Percentiles rank a stretch among this genome's conserved stretches.
Evolutionary conservation across 495 filamentous ascomycete genomes (phyloP).

Genomic region (Penicillium canescens): DNA sequence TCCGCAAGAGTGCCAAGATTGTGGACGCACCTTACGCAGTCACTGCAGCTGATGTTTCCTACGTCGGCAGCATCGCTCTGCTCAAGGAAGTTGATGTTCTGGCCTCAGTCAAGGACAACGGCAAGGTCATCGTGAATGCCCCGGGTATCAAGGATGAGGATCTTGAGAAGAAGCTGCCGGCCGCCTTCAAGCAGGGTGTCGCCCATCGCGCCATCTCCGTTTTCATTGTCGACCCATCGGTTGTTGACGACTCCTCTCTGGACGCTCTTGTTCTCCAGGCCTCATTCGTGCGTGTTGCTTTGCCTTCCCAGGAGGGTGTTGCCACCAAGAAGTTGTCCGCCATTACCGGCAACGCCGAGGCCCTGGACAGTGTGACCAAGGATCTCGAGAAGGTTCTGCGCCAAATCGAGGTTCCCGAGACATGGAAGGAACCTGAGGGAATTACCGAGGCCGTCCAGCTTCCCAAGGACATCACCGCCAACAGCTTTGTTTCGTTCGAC

Average conservation of each 20-base stretch:
- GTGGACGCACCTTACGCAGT: conserved; percentile 83
- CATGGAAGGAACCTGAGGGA: conserved; percentile 70
- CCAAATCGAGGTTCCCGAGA: conserved; percentile 70
- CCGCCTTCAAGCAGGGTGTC: conserved; percentile 63
- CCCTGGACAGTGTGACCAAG: conserved; percentile 59
- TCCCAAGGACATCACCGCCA: conserved; percentile 62
- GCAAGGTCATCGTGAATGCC: conserved; percentile 72
- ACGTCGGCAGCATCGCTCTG: conserved; percentile 76
- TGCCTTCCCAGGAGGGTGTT: conserved; percentile 54
- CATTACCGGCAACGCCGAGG: conserved; percentile 54
- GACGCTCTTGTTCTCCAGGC: conserved; percentile 68
- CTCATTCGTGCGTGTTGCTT: conserved; percentile 75
- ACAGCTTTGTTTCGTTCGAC: conserved; percentile 80
- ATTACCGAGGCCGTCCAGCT: conserved; percentile 54
- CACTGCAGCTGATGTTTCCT: conserved; percentile 73
- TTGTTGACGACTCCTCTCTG: conserved; percentile 59
- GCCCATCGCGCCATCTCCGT: conserved; percentile 67
- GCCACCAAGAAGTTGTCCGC: conserved; percentile 57
- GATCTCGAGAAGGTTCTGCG: conserved; percentile 70
- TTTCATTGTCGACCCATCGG: conserved; percentile 67
- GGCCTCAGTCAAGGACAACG: conserved; percentile 66
- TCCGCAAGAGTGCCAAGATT: conserved; percentile 77
- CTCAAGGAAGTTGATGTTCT: conserved; percentile 73
- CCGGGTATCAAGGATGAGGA: conserved; percentile 83
- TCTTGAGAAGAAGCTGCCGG: conserved; percentile 82